These are phyloP conservation scores for Claviceps sp. DNA, from an alignment of 2,329 filamentous ascomycete species.

Conservation along the genomic window DNA sequence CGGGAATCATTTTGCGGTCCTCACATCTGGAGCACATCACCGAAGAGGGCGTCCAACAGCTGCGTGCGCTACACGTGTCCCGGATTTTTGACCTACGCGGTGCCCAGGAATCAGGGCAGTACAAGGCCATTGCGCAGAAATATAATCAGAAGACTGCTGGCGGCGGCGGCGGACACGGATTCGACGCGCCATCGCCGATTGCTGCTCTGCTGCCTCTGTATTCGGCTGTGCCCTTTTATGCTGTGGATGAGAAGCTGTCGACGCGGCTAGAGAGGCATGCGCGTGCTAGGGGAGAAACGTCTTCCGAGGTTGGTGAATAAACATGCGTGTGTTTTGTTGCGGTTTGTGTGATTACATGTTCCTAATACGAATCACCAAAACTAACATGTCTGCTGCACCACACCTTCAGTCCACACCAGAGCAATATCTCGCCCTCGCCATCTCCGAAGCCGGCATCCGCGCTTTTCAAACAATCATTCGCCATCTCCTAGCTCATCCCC, in stretches of 20 bases:
- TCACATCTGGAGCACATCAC: background rate
- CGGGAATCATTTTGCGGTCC: background rate
- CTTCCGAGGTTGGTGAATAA: background rate
- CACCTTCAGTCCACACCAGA: background rate
- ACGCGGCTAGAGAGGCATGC: background rate
- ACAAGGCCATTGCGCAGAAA: background rate
- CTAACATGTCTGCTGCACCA: background rate
- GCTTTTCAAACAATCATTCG: background rate
- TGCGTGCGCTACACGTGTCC: background rate
- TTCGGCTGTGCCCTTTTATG: background rate
- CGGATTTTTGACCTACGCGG: background rate
- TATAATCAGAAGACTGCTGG: background rate
- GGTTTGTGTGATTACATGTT: background rate
- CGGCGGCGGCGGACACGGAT: background rate
- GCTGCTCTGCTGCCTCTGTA: background rate
- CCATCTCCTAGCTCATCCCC: background rate
- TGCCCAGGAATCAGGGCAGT: background rate
- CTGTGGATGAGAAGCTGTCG: background rate
- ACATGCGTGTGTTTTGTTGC: background rate
- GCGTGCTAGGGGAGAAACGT: background rate
- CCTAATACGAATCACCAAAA: background rate
- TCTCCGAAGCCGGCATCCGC: background rate
- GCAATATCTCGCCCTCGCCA: background rate
- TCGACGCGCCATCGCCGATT: no score
- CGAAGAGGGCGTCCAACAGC: background rate